Evolutionary conservation across 352 stramenopile species (phyloP).

Genomic region (Pythium brachiatum): DNA sequence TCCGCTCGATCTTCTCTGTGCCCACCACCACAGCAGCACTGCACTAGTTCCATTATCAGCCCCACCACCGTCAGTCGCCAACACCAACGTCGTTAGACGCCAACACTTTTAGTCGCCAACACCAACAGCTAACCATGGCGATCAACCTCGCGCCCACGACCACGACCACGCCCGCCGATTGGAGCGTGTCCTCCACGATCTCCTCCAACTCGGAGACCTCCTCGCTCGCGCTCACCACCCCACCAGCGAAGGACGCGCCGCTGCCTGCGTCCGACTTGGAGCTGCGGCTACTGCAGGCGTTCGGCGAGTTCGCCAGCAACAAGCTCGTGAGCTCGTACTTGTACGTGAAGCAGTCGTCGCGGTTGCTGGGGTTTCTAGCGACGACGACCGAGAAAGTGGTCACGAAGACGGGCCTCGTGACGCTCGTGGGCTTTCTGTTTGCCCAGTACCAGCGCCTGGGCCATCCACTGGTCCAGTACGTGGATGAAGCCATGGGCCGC

Average conservation of each 20-base stretch:
- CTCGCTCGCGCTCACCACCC: background rate
- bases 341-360: conserved; percentile 47
- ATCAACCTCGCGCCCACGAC: background rate
- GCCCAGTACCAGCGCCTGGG: conserved; percentile 56
- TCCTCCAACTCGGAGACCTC: background rate
- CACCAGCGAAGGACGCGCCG: background rate
- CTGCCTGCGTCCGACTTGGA: conserved; percentile 39
- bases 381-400: conserved; percentile 50
- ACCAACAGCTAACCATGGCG: background rate
- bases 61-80: background rate
- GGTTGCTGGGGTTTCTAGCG: conserved; percentile 43
- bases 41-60: background rate
- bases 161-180: background rate
- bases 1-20: background rate
- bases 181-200: background rate
- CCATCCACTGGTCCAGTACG: conserved; percentile 43
- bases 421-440: conserved; percentile 47
- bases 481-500: conserved; percentile 62
- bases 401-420: conserved; percentile 35
- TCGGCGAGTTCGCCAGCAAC: conserved; percentile 38
- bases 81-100: background rate
- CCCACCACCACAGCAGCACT: background rate
- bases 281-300: conserved; percentile 54
- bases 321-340: conserved; percentile 42
- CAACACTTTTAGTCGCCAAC: background rate